phyloP scores from a whole-genome alignment of 768 basidiomycete species.

The Tricholoma matsutake region DNA sequence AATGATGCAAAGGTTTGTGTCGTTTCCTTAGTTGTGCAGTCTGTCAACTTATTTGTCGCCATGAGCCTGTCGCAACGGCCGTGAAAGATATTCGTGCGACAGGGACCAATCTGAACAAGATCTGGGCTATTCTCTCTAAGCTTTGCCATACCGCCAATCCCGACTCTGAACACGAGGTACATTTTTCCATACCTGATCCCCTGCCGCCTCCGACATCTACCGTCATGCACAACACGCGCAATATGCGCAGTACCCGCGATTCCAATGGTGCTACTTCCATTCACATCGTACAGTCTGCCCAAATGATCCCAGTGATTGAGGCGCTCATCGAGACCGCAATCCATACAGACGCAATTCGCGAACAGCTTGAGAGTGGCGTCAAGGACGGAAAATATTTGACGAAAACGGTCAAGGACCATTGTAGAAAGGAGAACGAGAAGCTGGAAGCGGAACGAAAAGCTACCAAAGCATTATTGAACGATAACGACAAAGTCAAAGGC shows the following conservation, averaged over 20 bases:
- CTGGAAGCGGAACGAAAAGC: constrained; percentile 48
- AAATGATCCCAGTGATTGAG: constrained; percentile 64
- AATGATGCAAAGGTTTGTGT: constrained; percentile 36
- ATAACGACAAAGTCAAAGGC: constrained; percentile 16
- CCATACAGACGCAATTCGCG: constrained; percentile 44
- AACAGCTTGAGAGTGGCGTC: constrained; percentile 58
- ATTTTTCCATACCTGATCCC: constrained; percentile 51
- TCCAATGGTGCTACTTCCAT: constrained; percentile 13
- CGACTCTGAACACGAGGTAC: not conserved
- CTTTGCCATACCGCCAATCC: constrained; percentile 37
- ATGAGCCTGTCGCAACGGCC: constrained; percentile 41
- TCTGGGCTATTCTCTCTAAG: constrained; percentile 54
- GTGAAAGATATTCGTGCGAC: constrained; percentile 50
- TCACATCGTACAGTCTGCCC: constrained; percentile 43
- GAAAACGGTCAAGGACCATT: constrained; percentile 50
- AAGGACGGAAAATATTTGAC: constrained; percentile 53
- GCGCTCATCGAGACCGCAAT: constrained; percentile 55
- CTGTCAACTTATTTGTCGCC: not conserved
- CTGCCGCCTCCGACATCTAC: constrained; percentile 47
- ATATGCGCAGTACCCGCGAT: constrained; percentile 32
- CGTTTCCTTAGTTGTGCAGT: not conserved
- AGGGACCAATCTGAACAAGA: constrained; percentile 56
- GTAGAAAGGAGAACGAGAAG: constrained; percentile 53
- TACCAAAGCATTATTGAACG: constrained; percentile 24
- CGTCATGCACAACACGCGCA: constrained; percentile 45